Base-by-base conservation (phyloP, 2,329 filamentous ascomycete species). In the Periconia sp. region DNA sequence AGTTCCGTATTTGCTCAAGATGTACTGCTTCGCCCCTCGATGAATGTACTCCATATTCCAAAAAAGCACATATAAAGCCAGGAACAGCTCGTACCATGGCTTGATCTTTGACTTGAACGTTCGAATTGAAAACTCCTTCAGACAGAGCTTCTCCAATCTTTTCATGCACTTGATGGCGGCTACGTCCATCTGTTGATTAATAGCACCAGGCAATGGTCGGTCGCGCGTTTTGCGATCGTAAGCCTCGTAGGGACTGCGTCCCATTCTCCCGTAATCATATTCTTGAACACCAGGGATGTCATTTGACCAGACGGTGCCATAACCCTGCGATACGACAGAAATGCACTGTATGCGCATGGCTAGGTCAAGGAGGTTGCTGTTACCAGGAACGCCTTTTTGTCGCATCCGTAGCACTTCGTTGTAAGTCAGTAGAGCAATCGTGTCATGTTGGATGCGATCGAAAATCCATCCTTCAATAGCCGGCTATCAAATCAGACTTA, bases 21-120 rank as follows among this genome's bases (percentile, higher is more conserved):
- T 66, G 38, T 69, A 70, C 9, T 57, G 52, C 35, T 62, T 51
- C 4, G 65, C 66, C 16, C 65, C 58, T 5, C 54, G 50, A 31
- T 65, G 57, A 15, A 70, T 66, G 46, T 66, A 70, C 15, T 66
- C 63, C 5, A 70, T 56, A 31, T 69, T 68, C 56, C 56, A 68
- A 25, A 66, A 57, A 9, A 69, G 53, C n/a, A 70, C 57, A 40
- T 66, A 68, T 12, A 67, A 62, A 5, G 64, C 54, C 33, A 70
- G 28, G 33, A 64, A 66, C 10, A 70, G 43, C 33, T 68, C 65
- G 29, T 68, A 69, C 65, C 65, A 69, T 2, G 65, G 65, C 29
- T 68, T 69, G 43, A 65, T 61, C 16, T 54, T 59, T 3, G 58
- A 48, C 21, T 59, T 60, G 50, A 66, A 66, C 16, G 68, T 63